Percentiles rank a stretch among this genome's conserved stretches.
phyloP scores from a whole-genome alignment of 2,329 filamentous ascomycete genomes.

The Epichloe festucae region DNA sequence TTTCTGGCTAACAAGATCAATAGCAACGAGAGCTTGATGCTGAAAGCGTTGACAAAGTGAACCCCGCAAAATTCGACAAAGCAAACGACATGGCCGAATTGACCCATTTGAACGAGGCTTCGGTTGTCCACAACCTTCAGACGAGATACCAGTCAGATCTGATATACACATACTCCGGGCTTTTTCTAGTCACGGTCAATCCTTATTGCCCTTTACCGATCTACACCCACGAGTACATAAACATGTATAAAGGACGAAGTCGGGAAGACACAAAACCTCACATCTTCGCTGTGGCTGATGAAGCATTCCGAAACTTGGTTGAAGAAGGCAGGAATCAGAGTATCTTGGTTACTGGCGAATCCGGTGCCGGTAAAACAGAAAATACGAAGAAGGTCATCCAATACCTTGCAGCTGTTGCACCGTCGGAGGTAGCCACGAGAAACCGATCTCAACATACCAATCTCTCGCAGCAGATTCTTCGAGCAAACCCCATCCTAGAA shows the following conservation, averaged over 20 bases:
- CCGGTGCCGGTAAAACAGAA: conserved; percentile 94
- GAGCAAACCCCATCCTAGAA: conserved; percentile 94
- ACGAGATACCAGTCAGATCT: conserved; percentile 91
- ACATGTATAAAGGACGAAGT: conserved; percentile 89
- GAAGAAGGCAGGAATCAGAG: conserved; percentile 95
- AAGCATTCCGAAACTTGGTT: conserved; percentile 88
- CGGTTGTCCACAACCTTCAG: conserved; percentile 92
- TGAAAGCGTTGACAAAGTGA: conserved; percentile 94
- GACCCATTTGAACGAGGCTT: conserved; percentile 94
- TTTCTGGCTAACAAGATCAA: conserved; percentile 9
- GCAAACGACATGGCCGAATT: conserved; percentile 98
- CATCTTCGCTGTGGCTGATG: conserved; percentile 94
- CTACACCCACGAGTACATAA: conserved; percentile 92
- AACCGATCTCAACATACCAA: conserved; percentile 57
- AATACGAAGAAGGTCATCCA: conserved; percentile 99
- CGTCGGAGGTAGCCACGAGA: conserved; percentile 59
- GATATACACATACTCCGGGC: conserved; percentile 95
- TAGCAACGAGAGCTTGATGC: conserved; percentile 77
- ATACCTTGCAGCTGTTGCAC: conserved; percentile 88
- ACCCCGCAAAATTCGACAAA: conserved; percentile 98
- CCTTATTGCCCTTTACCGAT: conserved; percentile 92
- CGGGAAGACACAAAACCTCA: conserved; percentile 93
- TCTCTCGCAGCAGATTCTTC: conserved; percentile 88
- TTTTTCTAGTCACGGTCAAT: conserved; percentile 95
- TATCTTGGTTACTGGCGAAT: conserved; percentile 95